phyloP scores from a whole-genome alignment of 148 eudicot species.

The Fagopyrum tataricum region DNA sequence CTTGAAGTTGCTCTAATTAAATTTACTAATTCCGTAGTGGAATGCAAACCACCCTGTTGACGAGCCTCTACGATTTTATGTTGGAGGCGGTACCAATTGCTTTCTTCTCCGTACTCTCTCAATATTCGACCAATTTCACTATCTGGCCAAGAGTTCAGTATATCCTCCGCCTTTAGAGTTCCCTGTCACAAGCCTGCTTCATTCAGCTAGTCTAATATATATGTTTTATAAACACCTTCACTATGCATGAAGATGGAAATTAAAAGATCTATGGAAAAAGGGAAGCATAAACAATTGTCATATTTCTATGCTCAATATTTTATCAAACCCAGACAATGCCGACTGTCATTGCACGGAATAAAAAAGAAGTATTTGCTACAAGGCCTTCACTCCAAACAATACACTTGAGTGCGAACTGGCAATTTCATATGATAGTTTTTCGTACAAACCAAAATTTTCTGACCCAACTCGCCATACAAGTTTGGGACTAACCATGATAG shows the following conservation, averaged over 20 bases:
- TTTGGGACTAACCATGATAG: not conserved
- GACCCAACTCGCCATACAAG: not conserved
- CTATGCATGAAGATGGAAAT: not conserved
- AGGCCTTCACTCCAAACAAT: not conserved
- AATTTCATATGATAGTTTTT: not conserved
- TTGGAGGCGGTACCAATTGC: constrained; percentile 77
- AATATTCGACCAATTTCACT: constrained; percentile 71
- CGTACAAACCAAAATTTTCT: not conserved
- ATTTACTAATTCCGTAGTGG: constrained; percentile 63
- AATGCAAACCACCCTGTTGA: constrained; percentile 66
- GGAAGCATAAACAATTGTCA: not conserved
- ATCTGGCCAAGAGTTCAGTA: constrained; percentile 81
- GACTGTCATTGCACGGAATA: not conserved
- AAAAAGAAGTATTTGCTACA: not conserved
- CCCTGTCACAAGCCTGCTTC: constrained; percentile 85
- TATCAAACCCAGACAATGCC: not conserved
- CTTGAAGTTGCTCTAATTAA: constrained; percentile 62
- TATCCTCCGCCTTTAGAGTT: constrained; percentile 81
- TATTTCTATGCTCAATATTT: not conserved
- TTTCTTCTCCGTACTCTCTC: constrained; percentile 96
- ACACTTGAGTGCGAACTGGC: not conserved
- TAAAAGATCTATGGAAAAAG: not conserved
- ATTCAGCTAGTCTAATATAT: constrained; percentile 52
- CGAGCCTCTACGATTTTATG: constrained; percentile 79
- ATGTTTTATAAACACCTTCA: constrained; percentile 7